Evolutionary conservation across 2,329 filamentous ascomycete species (phyloP).

Genomic region (Cladophialophora exuberans): DNA sequence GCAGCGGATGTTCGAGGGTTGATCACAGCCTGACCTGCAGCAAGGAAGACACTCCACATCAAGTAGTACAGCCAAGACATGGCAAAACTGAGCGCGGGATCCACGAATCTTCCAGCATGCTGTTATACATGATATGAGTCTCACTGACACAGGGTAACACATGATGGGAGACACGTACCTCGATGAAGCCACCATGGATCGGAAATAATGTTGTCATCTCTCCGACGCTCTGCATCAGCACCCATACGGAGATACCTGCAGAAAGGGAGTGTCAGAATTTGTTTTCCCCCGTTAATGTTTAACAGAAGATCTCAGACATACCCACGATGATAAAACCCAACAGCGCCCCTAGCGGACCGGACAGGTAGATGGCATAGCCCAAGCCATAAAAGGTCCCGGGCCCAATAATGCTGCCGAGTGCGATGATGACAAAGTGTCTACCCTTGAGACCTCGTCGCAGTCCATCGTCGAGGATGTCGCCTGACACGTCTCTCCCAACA

Average conservation of each 20-base stretch:
- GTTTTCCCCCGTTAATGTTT: conserved; percentile 44
- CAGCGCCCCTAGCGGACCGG: conserved; percentile 54
- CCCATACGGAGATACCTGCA: conserved; percentile 51
- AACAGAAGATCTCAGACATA: neutral
- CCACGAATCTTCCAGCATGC: conserved; percentile 46
- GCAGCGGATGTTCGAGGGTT: neutral
- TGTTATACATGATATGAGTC: conserved; percentile 26
- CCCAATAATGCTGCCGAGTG: conserved; percentile 34
- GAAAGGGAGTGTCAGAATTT: conserved; percentile 52
- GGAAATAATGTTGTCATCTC: conserved; percentile 55
- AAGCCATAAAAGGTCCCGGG: conserved; percentile 57
- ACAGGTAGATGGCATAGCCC: conserved; percentile 44
- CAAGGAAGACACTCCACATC: conserved; percentile 5
- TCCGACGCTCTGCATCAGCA: conserved; percentile 46
- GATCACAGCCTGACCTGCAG: neutral
- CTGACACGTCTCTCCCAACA: neutral
- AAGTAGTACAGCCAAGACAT: conserved; percentile 42
- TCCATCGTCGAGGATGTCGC: conserved; percentile 5
- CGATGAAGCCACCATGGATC: conserved; percentile 51
- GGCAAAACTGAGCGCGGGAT: conserved; percentile 53
- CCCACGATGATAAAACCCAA: conserved; percentile 55
- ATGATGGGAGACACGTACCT: neutral
- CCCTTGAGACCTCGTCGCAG: conserved; percentile 33
- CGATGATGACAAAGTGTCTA: conserved; percentile 33
- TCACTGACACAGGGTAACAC: neutral